These are phyloP conservation scores for Nitzschia sp. DNA, from an alignment of 108 stramenopile species.

Conservation along the genomic window DNA sequence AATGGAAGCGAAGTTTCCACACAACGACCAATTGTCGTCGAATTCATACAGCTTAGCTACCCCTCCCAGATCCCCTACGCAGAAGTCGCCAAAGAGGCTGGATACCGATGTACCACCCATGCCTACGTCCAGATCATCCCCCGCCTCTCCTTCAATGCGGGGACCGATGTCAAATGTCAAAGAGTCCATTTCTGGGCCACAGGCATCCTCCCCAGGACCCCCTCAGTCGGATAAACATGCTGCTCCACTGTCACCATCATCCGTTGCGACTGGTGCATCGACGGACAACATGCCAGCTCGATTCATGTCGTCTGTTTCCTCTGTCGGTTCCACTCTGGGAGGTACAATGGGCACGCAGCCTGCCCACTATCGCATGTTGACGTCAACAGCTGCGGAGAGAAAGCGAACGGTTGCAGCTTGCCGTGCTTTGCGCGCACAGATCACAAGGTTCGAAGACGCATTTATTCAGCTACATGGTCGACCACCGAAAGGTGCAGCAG, in stretches of 20 bases:
- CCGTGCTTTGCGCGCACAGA: conserved; percentile 83
- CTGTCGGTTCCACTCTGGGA: conserved; percentile 25
- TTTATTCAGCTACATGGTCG: conserved; percentile 77
- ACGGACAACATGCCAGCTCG: conserved; percentile 42
- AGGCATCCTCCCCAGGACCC: conserved; percentile 16
- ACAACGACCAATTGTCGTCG: conserved; percentile 4
- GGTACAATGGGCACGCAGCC: conserved; percentile 28
- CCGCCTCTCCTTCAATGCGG: conserved; percentile 9
- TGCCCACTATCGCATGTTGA: conserved; percentile 75
- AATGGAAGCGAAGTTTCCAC: not conserved
- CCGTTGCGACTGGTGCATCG: conserved; percentile 35
- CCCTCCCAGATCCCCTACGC: conserved; percentile 30
- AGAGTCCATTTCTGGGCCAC: conserved; percentile 13
- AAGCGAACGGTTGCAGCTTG: conserved; percentile 88
- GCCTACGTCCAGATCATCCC: conserved; percentile 8
- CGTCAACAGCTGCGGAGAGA: conserved; percentile 83
- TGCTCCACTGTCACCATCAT: conserved; percentile 35
- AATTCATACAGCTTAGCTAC: conserved; percentile 19
- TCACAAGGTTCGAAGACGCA: conserved; percentile 85
- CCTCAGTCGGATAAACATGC: conserved; percentile 28
- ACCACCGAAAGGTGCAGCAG: conserved; percentile 77
- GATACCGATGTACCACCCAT: not conserved
- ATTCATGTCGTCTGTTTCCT: conserved; percentile 41
- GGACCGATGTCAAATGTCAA: conserved; percentile 1
- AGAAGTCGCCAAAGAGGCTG: conserved; percentile 4